Base-by-base conservation (phyloP, 805 yeast species). In the Candida sithepensis region DNA sequence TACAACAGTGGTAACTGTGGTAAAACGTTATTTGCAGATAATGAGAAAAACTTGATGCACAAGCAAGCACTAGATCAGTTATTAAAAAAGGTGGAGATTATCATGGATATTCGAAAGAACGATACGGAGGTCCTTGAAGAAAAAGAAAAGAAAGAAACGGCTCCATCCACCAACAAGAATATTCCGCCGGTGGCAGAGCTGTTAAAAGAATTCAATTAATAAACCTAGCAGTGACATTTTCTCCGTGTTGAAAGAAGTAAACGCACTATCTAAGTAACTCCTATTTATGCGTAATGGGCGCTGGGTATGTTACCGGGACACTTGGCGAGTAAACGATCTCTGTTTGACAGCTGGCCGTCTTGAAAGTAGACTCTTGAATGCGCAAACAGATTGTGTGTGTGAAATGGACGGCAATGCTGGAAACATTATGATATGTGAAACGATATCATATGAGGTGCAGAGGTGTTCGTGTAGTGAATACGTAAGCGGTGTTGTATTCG, bases 141-240 rank as follows among this genome's bases (percentile, higher is more conserved):
- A 22, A 22, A 13, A 22, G 28, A 22, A 4, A 38, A 39, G 22
- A 19, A 23, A n/a, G 19, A 39, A n/a, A n/a, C 9, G 19, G 19
- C 7, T 18, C 28, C 13, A 39, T 14, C 13, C 38, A n/a, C 6
- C 4, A 23, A 20, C 36, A 39, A 39, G 3, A 28, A 20, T 12
- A 13, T 39, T 5, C 41, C 41, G 6, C 30, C 41, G 4, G 41
- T 39, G 12, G 18, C 41, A 13, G 41, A 39, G 19, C 26, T 39
- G 18, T n/a, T 39, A 9, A 39, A 39, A 12, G 41, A 13, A 8
- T 39, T 41, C 21, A 54, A 46, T 13, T 39, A 39, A 19, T 36
- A 44, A 19, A 24, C 34, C 10, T 24, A 7, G 28, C 6, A 10
- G 6, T 24, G 6, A 6, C 10, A 10, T 24, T 24, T 24, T 24